A percentile compares a stretch with the other conserved stretches of the same genome.
phyloP scores from a whole-genome alignment of 1,284 basidiomycete genomes.

The Ceratobasidium sp. region DNA sequence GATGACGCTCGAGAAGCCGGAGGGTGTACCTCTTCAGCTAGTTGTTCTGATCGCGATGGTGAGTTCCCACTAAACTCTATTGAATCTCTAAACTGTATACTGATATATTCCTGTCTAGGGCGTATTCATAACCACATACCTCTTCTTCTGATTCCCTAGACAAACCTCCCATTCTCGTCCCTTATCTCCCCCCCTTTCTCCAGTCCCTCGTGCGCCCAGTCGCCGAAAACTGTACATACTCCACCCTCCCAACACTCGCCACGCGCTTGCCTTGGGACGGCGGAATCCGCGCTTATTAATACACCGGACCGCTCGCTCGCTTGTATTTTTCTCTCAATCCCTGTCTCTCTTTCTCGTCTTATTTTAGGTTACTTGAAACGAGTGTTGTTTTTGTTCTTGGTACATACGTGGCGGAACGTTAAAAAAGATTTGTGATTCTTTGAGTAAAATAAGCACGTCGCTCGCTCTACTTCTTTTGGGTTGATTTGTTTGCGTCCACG shows the following conservation, averaged over 20 bases:
- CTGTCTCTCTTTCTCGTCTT: slow-evolving; percentile 10
- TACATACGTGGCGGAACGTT: not conserved
- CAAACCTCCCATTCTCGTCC: not conserved
- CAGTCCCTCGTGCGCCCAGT: slow-evolving; percentile 5
- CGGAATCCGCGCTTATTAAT: slow-evolving; percentile 2
- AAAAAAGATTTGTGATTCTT: too few relatives aligned
- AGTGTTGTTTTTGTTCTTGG: slow-evolving; percentile 25
- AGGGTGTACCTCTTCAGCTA: slow-evolving; percentile 73
- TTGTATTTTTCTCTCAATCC: slow-evolving; percentile 43
- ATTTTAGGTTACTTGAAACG: slow-evolving; percentile 20
- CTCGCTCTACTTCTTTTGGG: too few relatives aligned
- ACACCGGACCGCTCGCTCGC: slow-evolving; percentile 35
- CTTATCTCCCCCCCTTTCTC: not conserved
- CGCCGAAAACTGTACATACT: slow-evolving; percentile 21
- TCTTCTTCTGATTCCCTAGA: slow-evolving; percentile 77
- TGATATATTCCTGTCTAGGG: slow-evolving; percentile 51
- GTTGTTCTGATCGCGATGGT: slow-evolving; percentile 86
- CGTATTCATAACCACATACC: slow-evolving; percentile 92
- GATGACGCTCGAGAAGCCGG: slow-evolving; percentile 63
- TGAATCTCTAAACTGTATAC: not conserved
- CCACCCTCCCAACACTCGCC: slow-evolving; percentile 10
- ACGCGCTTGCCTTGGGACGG: not conserved
- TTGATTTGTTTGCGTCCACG: too few relatives aligned
- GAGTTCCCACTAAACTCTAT: not conserved
- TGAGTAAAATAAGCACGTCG: too few relatives aligned